A percentile compares a stretch with the other conserved stretches of the same genome.
Evolutionary conservation across 805 yeast genomes (phyloP).

Genomic region (Yamadazyma phyllophila): DNA sequence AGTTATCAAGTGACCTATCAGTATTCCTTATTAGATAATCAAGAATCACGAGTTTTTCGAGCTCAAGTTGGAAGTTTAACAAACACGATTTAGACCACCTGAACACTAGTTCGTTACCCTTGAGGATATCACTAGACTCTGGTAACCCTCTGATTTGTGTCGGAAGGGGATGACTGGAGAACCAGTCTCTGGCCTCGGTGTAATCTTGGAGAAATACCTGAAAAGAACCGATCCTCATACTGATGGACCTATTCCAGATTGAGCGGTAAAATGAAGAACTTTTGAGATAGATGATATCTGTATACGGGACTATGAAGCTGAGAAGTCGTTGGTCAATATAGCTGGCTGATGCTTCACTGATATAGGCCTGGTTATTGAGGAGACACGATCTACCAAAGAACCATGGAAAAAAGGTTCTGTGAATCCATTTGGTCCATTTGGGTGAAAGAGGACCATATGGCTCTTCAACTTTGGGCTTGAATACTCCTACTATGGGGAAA

Average conservation of each 20-base stretch:
- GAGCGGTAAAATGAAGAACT: constrained; percentile 54
- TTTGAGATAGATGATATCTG: constrained; percentile 52
- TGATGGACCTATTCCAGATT: constrained; percentile 39
- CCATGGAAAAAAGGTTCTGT: constrained; percentile 71
- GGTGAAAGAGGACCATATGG: constrained; percentile 79
- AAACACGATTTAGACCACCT: constrained; percentile 53
- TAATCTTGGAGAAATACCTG: constrained; percentile 62
- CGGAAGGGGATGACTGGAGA: constrained; percentile 45
- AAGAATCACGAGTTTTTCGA: constrained; percentile 66
- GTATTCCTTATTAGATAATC: constrained; percentile 76
- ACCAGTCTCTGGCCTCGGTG: constrained; percentile 59
- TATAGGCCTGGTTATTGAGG: constrained; percentile 69
- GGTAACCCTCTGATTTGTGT: constrained; percentile 37
- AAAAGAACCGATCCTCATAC: constrained; percentile 59
- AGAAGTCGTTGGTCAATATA: constrained; percentile 59
- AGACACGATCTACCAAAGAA: constrained; percentile 73
- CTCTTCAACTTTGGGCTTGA: constrained; percentile 79
- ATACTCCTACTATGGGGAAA: constrained; percentile 44
- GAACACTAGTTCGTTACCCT: constrained; percentile 26
- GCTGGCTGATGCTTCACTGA: constrained; percentile 71
- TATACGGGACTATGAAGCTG: constrained; percentile 61
- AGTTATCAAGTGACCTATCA: constrained; percentile 70
- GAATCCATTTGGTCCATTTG: constrained; percentile 79
- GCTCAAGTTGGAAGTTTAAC: constrained; percentile 53
- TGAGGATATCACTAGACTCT: constrained; percentile 15